These are phyloP conservation scores for Plenodomus lindquistii DNA, from an alignment of 2,329 filamentous ascomycete species.

Conservation along the genomic window DNA sequence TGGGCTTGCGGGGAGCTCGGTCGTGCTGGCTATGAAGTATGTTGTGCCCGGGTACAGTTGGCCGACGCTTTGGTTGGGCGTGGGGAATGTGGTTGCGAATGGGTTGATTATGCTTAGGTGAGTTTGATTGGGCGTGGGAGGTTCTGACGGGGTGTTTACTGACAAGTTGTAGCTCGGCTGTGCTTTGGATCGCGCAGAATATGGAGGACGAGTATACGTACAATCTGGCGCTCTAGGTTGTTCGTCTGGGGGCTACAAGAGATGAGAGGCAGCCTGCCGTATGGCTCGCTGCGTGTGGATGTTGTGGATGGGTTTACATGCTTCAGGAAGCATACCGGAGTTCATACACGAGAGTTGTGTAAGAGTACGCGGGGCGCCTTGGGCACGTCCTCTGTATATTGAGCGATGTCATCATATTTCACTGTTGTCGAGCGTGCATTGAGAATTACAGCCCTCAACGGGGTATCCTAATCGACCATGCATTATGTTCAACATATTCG, in stretches of 20 bases:
- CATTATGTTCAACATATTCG: constrained; percentile 18
- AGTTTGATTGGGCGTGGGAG: constrained; percentile 26
- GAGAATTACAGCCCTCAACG: neutral
- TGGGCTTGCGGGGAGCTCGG: constrained; percentile 68
- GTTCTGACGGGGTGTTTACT: constrained; percentile 12
- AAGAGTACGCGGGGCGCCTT: constrained; percentile 1
- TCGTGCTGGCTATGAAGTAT: constrained; percentile 70
- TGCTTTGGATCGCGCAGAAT: constrained; percentile 72
- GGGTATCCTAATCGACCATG: constrained; percentile 1
- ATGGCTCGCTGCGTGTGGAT: neutral
- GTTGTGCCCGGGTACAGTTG: constrained; percentile 62
- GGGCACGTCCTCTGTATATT: neutral
- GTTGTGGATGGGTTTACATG: neutral
- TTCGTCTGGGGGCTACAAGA: too few species aligned
- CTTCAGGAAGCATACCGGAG: neutral
- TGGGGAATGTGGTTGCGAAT: constrained; percentile 69
- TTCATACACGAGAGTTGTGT: constrained; percentile 4
- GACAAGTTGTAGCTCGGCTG: constrained; percentile 56
- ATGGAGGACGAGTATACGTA: constrained; percentile 76
- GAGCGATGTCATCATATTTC: neutral
- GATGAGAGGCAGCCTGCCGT: too few species aligned
- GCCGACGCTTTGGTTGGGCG: constrained; percentile 68
- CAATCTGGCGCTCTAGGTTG: constrained; percentile 62
- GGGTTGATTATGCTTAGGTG: constrained; percentile 69
- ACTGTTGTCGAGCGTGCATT: neutral